Base-by-base conservation (phyloP, 139 green algal genomes). In the Coelastrella sp. region DNA sequence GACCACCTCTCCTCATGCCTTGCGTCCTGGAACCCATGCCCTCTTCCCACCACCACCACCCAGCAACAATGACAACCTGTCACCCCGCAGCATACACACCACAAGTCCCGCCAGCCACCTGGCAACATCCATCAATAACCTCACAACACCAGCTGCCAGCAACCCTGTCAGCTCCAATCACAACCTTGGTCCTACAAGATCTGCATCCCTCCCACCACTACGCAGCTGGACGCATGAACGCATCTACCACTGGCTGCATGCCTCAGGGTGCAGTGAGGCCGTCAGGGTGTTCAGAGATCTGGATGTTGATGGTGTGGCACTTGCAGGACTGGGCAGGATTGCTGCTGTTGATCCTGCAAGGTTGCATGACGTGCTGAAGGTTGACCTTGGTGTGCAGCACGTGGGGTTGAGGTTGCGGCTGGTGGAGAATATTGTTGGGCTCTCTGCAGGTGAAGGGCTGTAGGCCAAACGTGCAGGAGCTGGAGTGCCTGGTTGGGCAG, bases 371-470 rank as follows among this genome's bases (percentile, higher is more conserved):
- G 14, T 75, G 24, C 7, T 75, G 9, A 49, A 49, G 61, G 24
- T 14, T n/a, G 61, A 87, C 20, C 14, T 75, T 11, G 81, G 81
- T 11, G 81, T 87, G 60, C n/a, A 87, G 59, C n/a, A 24, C 22
- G 60, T 87, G 24, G 81, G 81, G 11, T 59, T 87, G 81, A 66
- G 81, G 81, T 11, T 87, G n/a, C 14, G 61, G 60, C 81, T 87
- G 24, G 81, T 87, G 24, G 81, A 87, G 11, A 49, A n/a, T 12
- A 70, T 84, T 22, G 59, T 35, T 7, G 14, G 22, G 57, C 79
- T 68, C 8, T 66, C 60, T 84, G n/a, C 17, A 12, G 15, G 76
- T 83, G 76, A 70, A 70, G 63, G 63, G 63, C 5, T 70, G 63
- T 70, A 70, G 5, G 4, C 35, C 35, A 49, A 3, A 49, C 35